These are phyloP conservation scores for Fusarium fujikuroi DNA, from an alignment of 2,329 filamentous ascomycete species.

Conservation along the genomic window DNA sequence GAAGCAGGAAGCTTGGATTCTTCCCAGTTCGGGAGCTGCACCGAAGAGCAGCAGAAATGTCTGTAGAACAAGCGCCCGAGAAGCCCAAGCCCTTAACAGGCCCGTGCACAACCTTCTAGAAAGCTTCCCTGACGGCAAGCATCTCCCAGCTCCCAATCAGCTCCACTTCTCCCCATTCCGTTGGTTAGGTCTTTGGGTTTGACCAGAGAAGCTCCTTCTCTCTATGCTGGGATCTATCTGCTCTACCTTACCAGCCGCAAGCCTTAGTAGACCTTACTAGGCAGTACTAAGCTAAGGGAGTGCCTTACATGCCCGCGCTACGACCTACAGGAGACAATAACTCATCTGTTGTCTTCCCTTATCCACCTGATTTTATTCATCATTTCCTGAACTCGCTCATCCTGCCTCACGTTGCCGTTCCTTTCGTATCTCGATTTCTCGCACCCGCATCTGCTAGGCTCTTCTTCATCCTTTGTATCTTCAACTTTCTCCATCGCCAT, in stretches of 20 bases:
- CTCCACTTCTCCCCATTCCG: constrained; percentile 41
- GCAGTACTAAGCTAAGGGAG: background rate
- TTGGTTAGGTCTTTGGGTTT: constrained; percentile 17
- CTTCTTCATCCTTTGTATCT: constrained; percentile 6
- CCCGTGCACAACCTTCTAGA: constrained; percentile 46
- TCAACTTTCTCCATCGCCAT: constrained; percentile 4
- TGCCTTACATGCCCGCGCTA: background rate
- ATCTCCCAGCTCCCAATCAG: constrained; percentile 26
- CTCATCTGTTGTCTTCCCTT: constrained; percentile 2
- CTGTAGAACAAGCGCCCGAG: constrained; percentile 41
- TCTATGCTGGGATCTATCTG: constrained; percentile 16
- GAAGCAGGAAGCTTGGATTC: constrained; percentile 2
- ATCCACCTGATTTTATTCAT: constrained; percentile 7
- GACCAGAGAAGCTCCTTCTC: constrained; percentile 20
- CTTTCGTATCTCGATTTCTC: background rate
- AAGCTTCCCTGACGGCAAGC: constrained; percentile 45
- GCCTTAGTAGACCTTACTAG: background rate
- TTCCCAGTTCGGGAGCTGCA: constrained; percentile 45
- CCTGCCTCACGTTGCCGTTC: background rate
- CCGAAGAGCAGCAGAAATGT: constrained; percentile 42
- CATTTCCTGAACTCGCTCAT: constrained; percentile 5
- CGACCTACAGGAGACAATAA: constrained; percentile 5
- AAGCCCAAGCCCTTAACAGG: constrained; percentile 23
- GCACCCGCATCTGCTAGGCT: background rate
- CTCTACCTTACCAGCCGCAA: background rate